Percentiles rank a stretch among this genome's conserved stretches.
These are phyloP conservation scores for Nigrograna mackinnonii DNA, from an alignment of 2,329 filamentous ascomycete species.

Conservation along the genomic window DNA sequence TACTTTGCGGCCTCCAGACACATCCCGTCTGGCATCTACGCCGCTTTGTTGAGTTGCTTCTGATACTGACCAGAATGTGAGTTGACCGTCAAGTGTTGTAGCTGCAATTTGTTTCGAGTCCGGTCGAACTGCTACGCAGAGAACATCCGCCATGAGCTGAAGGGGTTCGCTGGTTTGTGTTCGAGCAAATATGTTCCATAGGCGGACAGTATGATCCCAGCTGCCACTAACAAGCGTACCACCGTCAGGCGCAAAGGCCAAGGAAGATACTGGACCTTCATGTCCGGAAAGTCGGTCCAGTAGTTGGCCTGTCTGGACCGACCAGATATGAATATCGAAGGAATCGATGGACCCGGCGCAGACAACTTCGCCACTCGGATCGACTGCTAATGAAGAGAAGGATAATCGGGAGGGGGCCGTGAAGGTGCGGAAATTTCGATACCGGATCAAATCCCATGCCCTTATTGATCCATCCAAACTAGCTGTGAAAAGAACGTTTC, in stretches of 20 bases:
- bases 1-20: slow-evolving; percentile 87
- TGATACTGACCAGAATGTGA: slow-evolving; percentile 92
- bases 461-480: slow-evolving; percentile 92
- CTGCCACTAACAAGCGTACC: slow-evolving; percentile 84
- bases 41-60: slow-evolving; percentile 86
- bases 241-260: slow-evolving; percentile 88
- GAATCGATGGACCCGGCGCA: slow-evolving; percentile 94
- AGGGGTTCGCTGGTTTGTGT: slow-evolving; percentile 95
- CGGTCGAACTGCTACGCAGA: slow-evolving; percentile 83
- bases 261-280: slow-evolving; percentile 86
- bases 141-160: slow-evolving; percentile 87
- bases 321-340: slow-evolving; percentile 98
- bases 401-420: slow-evolving; percentile 89
- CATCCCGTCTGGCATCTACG: slow-evolving; percentile 87
- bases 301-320: slow-evolving; percentile 93
- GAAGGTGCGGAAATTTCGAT: slow-evolving; percentile 96
- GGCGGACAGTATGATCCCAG: slow-evolving; percentile 93
- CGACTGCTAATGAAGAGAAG: slow-evolving; percentile 94
- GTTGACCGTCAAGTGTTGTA: slow-evolving; percentile 88
- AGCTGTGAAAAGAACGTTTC: slow-evolving; percentile 93
- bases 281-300: slow-evolving; percentile 90
- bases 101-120: slow-evolving; percentile 91
- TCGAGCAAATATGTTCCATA: slow-evolving; percentile 94
- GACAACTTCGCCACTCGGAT: slow-evolving; percentile 94
- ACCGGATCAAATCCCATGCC: slow-evolving; percentile 95